phyloP scores from a whole-genome alignment of 148 eudicot genomes.

The Hydrangea macrophylla region DNA sequence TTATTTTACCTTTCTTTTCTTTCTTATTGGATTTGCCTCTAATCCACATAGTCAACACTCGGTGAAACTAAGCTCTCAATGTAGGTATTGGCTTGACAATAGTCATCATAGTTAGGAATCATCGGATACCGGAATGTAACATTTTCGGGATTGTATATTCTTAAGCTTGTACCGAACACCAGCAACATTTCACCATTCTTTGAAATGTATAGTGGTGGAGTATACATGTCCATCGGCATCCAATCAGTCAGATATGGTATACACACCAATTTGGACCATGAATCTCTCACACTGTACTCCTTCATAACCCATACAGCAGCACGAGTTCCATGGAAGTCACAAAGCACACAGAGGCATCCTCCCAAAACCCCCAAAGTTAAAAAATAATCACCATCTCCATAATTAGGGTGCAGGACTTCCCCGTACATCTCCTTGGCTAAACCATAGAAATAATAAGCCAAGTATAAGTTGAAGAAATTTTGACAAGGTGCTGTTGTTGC shows the following conservation, averaged over 20 bases:
- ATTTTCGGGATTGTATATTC: too few species aligned
- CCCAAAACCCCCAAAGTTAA: slow-evolving; percentile 12
- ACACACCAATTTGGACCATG: slow-evolving; percentile 22
- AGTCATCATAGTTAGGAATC: too few species aligned
- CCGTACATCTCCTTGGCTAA: slow-evolving; percentile 15
- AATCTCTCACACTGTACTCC: slow-evolving; percentile 22
- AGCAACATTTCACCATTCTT: slow-evolving; percentile 13
- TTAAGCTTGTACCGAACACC: too few species aligned
- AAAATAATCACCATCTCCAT: not conserved
- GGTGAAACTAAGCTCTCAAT: too few species aligned
- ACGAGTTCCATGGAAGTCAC: not conserved
- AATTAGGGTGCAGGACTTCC: slow-evolving; percentile 20
- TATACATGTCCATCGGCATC: not conserved
- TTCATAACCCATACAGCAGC: slow-evolving; percentile 35
- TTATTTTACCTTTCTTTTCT: too few species aligned
- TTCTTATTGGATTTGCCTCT: too few species aligned
- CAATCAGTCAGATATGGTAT: not conserved
- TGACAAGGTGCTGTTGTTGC: slow-evolving; percentile 3
- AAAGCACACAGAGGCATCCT: slow-evolving; percentile 14
- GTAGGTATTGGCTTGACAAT: too few species aligned
- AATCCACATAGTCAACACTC: too few species aligned
- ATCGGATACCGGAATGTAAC: too few species aligned
- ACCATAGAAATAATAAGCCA: slow-evolving; percentile 19
- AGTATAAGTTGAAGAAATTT: not conserved
- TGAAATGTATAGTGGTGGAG: not conserved